These are phyloP conservation scores for Malassezia caprae DNA, from an alignment of 1,284 basidiomycete genomes.

Conservation along the genomic window DNA sequence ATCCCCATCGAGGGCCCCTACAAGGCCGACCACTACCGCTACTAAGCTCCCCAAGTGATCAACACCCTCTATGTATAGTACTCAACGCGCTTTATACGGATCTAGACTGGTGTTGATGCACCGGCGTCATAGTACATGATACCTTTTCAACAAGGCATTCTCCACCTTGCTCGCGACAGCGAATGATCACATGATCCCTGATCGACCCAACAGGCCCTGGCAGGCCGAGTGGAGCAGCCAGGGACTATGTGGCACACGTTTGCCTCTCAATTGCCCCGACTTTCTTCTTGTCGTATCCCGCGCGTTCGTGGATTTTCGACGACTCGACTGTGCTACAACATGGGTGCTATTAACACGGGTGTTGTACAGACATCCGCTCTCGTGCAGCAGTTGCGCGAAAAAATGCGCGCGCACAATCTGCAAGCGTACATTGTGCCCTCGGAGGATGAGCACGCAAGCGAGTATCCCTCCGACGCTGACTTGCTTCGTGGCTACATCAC, in stretches of 20 bases:
- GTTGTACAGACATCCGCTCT: slow-evolving; percentile 34
- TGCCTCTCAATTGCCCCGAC: background rate
- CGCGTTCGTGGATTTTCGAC: background rate
- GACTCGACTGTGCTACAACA: background rate
- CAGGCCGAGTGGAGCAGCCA: background rate
- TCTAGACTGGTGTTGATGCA: slow-evolving; percentile 8
- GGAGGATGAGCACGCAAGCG: slow-evolving; percentile 64
- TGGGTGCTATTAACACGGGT: slow-evolving; percentile 42
- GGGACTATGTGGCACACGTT: background rate
- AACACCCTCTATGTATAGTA: slow-evolving; percentile 19
- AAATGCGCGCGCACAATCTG: slow-evolving; percentile 29
- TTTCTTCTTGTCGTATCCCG: background rate
- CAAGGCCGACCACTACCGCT: slow-evolving; percentile 54
- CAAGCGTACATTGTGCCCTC: slow-evolving; percentile 48
- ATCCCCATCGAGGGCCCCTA: slow-evolving; percentile 80
- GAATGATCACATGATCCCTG: background rate
- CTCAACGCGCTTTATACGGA: slow-evolving; percentile 19
- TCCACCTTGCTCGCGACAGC: background rate
- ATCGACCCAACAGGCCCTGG: background rate
- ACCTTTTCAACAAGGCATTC: slow-evolving; percentile 44
- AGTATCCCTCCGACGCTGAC: slow-evolving; percentile 60
- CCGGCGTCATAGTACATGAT: slow-evolving; percentile 6
- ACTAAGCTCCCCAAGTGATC: slow-evolving; percentile 26
- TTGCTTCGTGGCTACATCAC: slow-evolving; percentile 75
- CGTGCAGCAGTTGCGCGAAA: slow-evolving; percentile 28